Evolutionary conservation across 495 filamentous ascomycete species (phyloP), one percentile per base, ranked within the genome.

Genomic region (Aspergillus hancockii): DNA sequence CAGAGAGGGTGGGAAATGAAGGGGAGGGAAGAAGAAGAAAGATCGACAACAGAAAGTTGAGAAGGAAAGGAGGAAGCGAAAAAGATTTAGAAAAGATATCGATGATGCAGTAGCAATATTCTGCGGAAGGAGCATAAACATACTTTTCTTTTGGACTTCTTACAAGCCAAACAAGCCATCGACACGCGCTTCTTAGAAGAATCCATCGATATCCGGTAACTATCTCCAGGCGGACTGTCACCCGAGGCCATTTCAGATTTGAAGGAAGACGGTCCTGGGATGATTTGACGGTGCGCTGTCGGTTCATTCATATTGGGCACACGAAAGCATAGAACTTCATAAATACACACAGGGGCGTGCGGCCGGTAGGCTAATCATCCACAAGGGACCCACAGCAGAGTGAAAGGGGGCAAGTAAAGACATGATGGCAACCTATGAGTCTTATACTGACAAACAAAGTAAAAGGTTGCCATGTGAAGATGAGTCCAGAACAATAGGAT

Each of bases 101-200:
- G 12, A 19, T 22, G 14, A 47, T 55, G 18, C 43, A 47, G 23
- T 47, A 23, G 18, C 43, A 47, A 47, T 47, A 23, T 12, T 23
- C 19, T 47, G 19, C 21, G 7, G 19, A 47, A 47, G 41, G 8
- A 23, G 23, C 3, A 1, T 4, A 8, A 47, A 47, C 66, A 51
- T 47, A 63, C 76, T 69, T 80, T 80, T 8, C 77, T 68, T 60
- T 80, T 80, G 0, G 77, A 80, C 60, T 78, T 78, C 41, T 80
- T 80, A 60, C 77, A 80, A 0, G 75, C 72, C 53, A 78, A 49
- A 65, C 77, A 80, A 8, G 77, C 77, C 52, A 77, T 79, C 0
- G 77, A 80, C 2, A 78, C 77, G 10, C 77, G 65, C 57, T 76
- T 80, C 64, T 79, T 79, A 64, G 69, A 69, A 0, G 58, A 22